Evolutionary conservation across 768 basidiomycete species (phyloP), one percentile per base, ranked within the genome.

Genomic region (Paxillus ammoniavirescens): DNA sequence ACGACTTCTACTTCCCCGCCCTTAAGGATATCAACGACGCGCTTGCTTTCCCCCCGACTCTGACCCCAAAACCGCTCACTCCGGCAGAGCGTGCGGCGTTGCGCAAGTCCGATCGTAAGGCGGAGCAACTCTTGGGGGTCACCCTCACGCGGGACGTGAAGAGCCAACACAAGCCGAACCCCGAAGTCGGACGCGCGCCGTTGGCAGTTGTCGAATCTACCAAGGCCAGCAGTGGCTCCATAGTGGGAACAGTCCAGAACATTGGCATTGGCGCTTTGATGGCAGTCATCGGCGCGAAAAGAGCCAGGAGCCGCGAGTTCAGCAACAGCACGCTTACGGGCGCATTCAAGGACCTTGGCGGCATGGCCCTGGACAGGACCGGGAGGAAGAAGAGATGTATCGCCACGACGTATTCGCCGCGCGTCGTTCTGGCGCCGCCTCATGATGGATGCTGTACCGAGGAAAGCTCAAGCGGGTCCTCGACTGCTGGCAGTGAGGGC

Each of bases 121-220:
- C 59, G n/a, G 57, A 47, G 5, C 49, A 53, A 33, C 36, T 60
- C 10, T 48, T 60, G 10, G 59, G 59, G 15, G 48, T 58, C 17
- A 58, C 59, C n/a, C 44, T 60, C 53, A 58, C 59, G 42, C 56
- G 53, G 35, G 58, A 60, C 47, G 56, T 52, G 47, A 56, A 36
- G 35, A 46, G 46, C 23, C 40, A 37, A 26, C 36, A 15, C 17
- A 49, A 18, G 17, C 40, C 53, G 40, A 21, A 49, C 18, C 17
- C 36, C n/a, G 42, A 21, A 8, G 23, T 49, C 37, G 37, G 47
- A 21, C 47, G 47, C 8, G 17, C 42, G 13, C 49, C 53, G 15
- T 41, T 50, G 30, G 21, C 45, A 12, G 23, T 42, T 4, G 31
- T 47, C 31, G 37, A 26, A 37, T 18, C 47, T 5, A 40, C 41